Base-by-base conservation (phyloP, 306 rosid species). In the Ormosia emarginata region DNA sequence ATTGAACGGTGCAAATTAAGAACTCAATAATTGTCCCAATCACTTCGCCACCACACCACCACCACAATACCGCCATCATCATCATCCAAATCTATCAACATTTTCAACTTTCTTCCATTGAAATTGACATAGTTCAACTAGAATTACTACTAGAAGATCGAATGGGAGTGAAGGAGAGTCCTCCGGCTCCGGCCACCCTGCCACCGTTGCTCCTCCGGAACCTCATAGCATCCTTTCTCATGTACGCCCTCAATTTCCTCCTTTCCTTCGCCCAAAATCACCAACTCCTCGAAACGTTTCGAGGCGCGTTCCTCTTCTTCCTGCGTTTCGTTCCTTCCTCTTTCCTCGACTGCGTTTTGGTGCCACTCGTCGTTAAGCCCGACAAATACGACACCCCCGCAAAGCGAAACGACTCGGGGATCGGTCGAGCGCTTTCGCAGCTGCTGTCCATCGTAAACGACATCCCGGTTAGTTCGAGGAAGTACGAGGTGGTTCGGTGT, bases 371-470 rank as follows among this genome's bases (percentile, higher is more conserved):
- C 47, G n/a, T 3, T 33, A 56, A 67, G 57, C 39, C 36, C 39
- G 57, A 69, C 4, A 7, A 7, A 41, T 46, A 39, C 75, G 14
- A 8, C 59, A 11, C 3, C 41, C 10, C 24, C 7, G 39, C 65
- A 8, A 50, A 58, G 2, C 9, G 41, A 64, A 43, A 43, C 5
- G 85, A 77, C 10, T 85, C 85, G 0, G 91, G 87, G 43, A 72
- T 92, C 3, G 81, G 87, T 55, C 90, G 94, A 14, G 94, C 97
- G 5, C 92, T 92, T 14, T 77, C 87, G 14, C 97, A 92, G 86
- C 85, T 90, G 5, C 32, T 92, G 50, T 74, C 85, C 11, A 78
- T 77, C 5, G 80, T 86, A 0, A 87, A 65, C 55, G 85, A 88
- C 33, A 72, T 91, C 41, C 96, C 92, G 7, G 94, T 90, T 4